Conservation (phyloP, 1,284 basidiomycete species). For the Clitocybe nebularis region DNA sequence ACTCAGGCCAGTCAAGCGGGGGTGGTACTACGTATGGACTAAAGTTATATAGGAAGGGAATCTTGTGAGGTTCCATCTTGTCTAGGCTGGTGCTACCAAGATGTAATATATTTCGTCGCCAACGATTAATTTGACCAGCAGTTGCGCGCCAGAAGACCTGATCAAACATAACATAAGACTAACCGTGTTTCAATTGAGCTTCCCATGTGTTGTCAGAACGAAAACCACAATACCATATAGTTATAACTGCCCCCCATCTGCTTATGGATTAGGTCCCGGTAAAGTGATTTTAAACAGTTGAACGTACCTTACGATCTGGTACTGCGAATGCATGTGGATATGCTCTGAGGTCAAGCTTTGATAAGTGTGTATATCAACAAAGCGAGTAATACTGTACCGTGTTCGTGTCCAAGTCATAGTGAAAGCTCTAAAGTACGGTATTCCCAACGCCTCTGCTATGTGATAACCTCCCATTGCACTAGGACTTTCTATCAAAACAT, state of each 20-base stretch:
- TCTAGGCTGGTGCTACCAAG: constrained; percentile 84
- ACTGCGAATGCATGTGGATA: constrained; percentile 99
- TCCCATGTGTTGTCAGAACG: background rate
- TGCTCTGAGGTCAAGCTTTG: constrained; percentile 47
- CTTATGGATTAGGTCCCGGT: constrained; percentile 16
- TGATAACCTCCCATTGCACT: constrained; percentile 99
- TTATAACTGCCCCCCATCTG: constrained; percentile 96
- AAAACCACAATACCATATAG: constrained; percentile 72
- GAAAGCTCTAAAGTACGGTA: constrained; percentile 93
- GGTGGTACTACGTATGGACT: constrained; percentile 85
- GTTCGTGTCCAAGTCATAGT: constrained; percentile 85
- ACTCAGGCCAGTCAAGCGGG: constrained; percentile 96
- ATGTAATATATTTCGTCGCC: constrained; percentile 78
- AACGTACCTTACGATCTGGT: constrained; percentile 75
- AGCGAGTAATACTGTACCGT: constrained; percentile 34
- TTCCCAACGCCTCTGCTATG: constrained; percentile 89
- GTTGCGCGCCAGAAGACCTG: constrained; percentile 97
- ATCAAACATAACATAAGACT: constrained; percentile 93
- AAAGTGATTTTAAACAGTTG: constrained; percentile 9
- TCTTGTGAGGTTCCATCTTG: constrained; percentile 93
- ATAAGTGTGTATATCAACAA: constrained; percentile 8
- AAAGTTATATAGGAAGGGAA: constrained; percentile 98
- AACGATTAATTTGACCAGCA: constrained; percentile 91
- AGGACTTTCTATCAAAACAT: constrained; percentile 92
- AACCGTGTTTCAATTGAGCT: constrained; percentile 10